Percentiles rank a stretch among this genome's conserved stretches.
phyloP scores from a whole-genome alignment of 2,329 filamentous ascomycete species.

The Apiospora rasikravindrae region DNA sequence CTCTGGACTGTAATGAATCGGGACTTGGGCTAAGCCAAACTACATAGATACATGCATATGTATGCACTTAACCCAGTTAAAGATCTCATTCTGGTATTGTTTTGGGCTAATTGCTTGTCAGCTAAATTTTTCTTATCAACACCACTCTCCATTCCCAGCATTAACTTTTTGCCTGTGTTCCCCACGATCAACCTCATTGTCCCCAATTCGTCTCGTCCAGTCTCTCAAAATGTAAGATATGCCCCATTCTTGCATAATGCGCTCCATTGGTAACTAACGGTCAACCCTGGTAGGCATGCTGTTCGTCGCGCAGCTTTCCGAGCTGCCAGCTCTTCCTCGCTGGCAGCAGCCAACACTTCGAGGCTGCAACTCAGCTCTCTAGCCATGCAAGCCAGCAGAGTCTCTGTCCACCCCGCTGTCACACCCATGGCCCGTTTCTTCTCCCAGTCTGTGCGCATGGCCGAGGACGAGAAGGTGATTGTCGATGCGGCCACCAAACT shows the following conservation, averaged over 20 bases:
- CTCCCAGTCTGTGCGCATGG: slow-evolving; percentile 36
- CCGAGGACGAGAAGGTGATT: slow-evolving; percentile 25
- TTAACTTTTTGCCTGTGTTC: neutral
- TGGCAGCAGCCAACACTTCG: slow-evolving; percentile 32
- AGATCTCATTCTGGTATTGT: neutral
- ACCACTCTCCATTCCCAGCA: neutral
- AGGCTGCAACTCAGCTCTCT: slow-evolving; percentile 37
- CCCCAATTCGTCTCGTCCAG: neutral
- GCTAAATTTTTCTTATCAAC: neutral
- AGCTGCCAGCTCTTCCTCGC: slow-evolving; percentile 35
- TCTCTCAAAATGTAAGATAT: neutral
- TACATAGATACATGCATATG: neutral
- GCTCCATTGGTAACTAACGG: neutral
- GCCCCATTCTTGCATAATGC: neutral
- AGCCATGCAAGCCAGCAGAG: slow-evolving; percentile 35
- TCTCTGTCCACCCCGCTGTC: slow-evolving; percentile 28
- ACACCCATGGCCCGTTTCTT: slow-evolving; percentile 33
- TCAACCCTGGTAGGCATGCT: slow-evolving; percentile 34
- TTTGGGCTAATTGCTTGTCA: neutral
- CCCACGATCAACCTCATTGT: neutral
- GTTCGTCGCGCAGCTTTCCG: slow-evolving; percentile 39
- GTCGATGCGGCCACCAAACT: slow-evolving; percentile 23
- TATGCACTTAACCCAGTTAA: neutral
- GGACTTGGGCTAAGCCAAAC: neutral
- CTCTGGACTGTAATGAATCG: neutral